Percentiles rank a stretch among this genome's conserved stretches.
Conservation (phyloP, 768 basidiomycete genomes). For the Lentinula boryana region DNA sequence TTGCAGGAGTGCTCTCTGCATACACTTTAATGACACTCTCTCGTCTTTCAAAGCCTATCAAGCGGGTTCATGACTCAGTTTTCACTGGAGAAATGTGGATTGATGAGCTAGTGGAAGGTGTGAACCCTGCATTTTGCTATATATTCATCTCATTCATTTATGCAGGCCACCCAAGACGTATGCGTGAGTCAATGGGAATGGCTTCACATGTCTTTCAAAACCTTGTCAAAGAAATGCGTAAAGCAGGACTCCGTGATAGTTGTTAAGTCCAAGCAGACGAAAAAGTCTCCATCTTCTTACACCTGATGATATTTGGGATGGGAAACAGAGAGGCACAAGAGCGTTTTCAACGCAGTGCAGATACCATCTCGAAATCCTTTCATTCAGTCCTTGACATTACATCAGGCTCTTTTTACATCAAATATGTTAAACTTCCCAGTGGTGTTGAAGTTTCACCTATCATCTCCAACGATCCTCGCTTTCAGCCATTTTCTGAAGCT, state of each 20-base stretch:
- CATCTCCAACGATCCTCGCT: slow-evolving; percentile 12
- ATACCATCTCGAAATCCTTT: slow-evolving; percentile 27
- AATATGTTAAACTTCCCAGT: slow-evolving; percentile 15
- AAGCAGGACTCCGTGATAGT: slow-evolving; percentile 13
- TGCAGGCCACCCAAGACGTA: background rate
- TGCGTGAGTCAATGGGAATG: background rate
- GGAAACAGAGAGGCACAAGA: slow-evolving; percentile 22
- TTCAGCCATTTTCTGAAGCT: slow-evolving; percentile 11
- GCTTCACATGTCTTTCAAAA: slow-evolving; percentile 17
- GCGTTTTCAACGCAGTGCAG: slow-evolving; percentile 29
- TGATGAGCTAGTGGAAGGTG: background rate
- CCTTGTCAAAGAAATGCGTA: slow-evolving; percentile 18
- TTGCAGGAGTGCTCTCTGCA: background rate
- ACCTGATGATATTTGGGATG: slow-evolving; percentile 19
- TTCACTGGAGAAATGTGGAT: background rate
- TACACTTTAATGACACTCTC: background rate
- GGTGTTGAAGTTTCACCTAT: slow-evolving; percentile 1
- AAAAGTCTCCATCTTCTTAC: slow-evolving; percentile 31
- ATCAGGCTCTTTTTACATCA: slow-evolving; percentile 19
- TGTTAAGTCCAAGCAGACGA: slow-evolving; percentile 24
- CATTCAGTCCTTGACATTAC: slow-evolving; percentile 15
- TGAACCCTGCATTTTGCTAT: background rate
- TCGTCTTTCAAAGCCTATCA: background rate
- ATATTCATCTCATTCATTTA: too few species aligned
- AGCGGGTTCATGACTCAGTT: background rate